Conservation (phyloP, 495 filamentous ascomycete species). For the Geoglossum glabrum region DNA sequence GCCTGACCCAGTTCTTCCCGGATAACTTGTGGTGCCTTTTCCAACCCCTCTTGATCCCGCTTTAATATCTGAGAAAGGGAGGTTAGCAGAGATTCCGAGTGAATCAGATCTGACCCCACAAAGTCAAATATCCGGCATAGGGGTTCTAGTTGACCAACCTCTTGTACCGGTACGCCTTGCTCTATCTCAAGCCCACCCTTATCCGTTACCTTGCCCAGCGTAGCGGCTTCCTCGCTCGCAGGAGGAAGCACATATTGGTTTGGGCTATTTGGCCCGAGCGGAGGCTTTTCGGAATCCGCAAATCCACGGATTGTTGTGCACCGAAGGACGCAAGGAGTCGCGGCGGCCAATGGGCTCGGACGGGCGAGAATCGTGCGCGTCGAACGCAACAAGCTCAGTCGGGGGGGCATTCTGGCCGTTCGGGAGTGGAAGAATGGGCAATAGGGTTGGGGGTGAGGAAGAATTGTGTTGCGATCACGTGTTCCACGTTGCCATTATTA, state of each 20-base stretch:
- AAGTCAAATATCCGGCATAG: not conserved
- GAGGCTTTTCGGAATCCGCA: not conserved
- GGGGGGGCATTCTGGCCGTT: conserved; percentile 10
- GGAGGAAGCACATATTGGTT: conserved; percentile 35
- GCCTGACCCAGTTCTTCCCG: conserved; percentile 29
- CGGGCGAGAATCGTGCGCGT: conserved; percentile 5
- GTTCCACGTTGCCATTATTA: not conserved
- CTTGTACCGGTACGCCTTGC: conserved; percentile 43
- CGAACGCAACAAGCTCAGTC: conserved; percentile 7
- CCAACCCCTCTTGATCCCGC: conserved; percentile 36
- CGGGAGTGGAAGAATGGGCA: not conserved
- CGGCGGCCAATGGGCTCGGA: not conserved
- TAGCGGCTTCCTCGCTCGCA: conserved; percentile 45
- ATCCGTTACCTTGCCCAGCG: conserved; percentile 33
- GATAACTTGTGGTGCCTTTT: conserved; percentile 49
- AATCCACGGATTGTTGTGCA: not conserved
- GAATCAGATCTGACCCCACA: not conserved
- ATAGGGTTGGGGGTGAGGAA: not conserved
- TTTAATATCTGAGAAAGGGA: conserved; percentile 34
- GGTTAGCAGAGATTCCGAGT: not conserved
- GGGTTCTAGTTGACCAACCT: conserved; percentile 25
- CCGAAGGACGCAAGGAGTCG: conserved; percentile 1
- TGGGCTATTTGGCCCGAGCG: conserved; percentile 20
- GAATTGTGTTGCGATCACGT: not conserved
- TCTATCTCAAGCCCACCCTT: conserved; percentile 35